A percentile compares a stretch with the other conserved stretches of the same genome.
Conservation (phyloP, 306 rosid species). For the Acacia acuminata region DNA sequence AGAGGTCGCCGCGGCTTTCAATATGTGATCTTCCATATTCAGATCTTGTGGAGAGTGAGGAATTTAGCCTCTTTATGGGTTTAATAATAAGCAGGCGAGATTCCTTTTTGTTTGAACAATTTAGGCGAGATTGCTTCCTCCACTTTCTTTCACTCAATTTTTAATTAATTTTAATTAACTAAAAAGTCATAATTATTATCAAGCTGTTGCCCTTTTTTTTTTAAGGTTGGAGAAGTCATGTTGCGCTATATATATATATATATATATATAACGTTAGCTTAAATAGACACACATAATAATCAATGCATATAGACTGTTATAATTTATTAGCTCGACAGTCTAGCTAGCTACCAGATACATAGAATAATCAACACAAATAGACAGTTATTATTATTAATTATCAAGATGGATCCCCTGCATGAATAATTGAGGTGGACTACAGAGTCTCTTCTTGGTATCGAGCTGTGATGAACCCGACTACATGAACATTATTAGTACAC, state of each 20-base stretch:
- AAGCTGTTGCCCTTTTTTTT: no score
- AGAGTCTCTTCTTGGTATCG: neutral
- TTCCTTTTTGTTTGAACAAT: neutral
- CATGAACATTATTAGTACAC: neutral
- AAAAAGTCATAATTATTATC: no score
- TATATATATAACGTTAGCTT: neutral
- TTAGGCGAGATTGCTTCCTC: neutral
- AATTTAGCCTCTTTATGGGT: neutral
- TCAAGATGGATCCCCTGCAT: neutral
- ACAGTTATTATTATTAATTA: neutral
- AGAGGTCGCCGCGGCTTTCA: conserved; percentile 17
- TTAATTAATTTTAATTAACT: neutral
- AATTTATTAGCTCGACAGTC: neutral
- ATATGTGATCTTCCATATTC: conserved; percentile 36
- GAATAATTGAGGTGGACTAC: neutral
- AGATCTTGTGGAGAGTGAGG: neutral
- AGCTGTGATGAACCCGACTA: neutral
- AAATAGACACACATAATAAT: neutral
- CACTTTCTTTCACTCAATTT: no score
- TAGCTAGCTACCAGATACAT: no score
- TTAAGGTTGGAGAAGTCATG: no score
- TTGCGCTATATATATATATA: no score
- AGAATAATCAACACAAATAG: no score
- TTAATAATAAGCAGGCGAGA: no score
- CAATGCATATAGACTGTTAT: neutral